Evolutionary conservation across 306 rosid species (phyloP), one percentile per base, ranked within the genome.

Genomic region (Boehmeria nivea): DNA sequence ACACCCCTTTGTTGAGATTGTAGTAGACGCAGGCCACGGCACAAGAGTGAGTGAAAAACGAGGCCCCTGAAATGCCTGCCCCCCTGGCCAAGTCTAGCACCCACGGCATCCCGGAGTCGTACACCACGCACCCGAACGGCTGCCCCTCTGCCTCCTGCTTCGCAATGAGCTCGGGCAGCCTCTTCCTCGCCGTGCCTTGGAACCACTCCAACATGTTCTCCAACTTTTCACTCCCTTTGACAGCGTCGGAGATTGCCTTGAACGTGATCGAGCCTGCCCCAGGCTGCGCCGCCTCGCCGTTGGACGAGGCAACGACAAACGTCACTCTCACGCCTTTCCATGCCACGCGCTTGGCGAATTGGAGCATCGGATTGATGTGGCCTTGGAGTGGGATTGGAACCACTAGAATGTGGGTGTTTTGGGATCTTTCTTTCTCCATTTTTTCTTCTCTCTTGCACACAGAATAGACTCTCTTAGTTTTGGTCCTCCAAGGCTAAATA

Each of bases 321-420:
- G 68, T 65, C 18, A 51, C 43, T 40, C 18, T 27, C 51, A 65
- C 37, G 2, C 64, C 54, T 36, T 22, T 54, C 12, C 60, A 56
- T 10, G 49, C 46, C 0, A 65, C 36, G 24, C 54, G 67, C 10
- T 71, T 71, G 34, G 76, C 49, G 57, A 71, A 71, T 38, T 71
- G 67, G 8, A 65, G 67, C 59, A 71, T 54, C 6, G 76, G 76
- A 39, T 55, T 59, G 5, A 71, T 59, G 67, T 71, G 76, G 46
- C 76, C 67, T 52, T 71, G 76, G 12, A 33, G 10, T 8, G 62
- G 58, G 18, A 16, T 49, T 3, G 76, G 54, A 22, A 71, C 5
- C 8, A 59, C 52, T 8, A 71, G 34, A 3, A 71, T 56, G 31
- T 53, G 58, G 40, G 33, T 43, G 12, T 17, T 15, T 22, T 44